Evolutionary conservation across 2,329 filamentous ascomycete genomes (phyloP).

Genomic region (Phyllosticta citribraziliensis): DNA sequence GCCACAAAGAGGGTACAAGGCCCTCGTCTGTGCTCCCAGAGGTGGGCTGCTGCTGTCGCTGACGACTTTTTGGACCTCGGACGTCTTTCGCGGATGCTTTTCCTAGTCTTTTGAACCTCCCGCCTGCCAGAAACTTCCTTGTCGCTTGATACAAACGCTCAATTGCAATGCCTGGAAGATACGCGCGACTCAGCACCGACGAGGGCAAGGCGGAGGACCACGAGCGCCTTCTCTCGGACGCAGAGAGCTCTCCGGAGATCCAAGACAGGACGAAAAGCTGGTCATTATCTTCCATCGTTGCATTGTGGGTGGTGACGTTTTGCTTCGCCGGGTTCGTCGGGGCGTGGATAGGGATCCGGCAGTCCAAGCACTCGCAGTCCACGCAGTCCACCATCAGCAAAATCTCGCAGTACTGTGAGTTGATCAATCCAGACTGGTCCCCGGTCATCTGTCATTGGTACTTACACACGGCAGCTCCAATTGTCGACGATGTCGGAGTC

Average conservation of each 20-base stretch:
- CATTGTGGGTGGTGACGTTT: slow-evolving; percentile 15
- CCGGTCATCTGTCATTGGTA: not conserved
- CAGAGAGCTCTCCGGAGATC: not conserved
- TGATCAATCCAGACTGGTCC: too few species aligned
- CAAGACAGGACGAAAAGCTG: not conserved
- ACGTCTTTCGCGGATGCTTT: not conserved
- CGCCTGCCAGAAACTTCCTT: not conserved
- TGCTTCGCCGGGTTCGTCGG: slow-evolving; percentile 17
- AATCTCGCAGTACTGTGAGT: slow-evolving; percentile 23
- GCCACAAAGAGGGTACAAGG: not conserved
- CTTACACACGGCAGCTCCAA: slow-evolving; percentile 17
- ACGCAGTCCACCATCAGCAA: slow-evolving; percentile 19
- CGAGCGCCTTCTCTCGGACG: slow-evolving; percentile 6
- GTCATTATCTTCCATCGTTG: slow-evolving; percentile 14
- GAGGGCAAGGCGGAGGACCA: not conserved
- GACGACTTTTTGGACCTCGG: not conserved
- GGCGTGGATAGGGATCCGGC: slow-evolving; percentile 14
- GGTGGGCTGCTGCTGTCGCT: not conserved
- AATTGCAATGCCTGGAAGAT: not conserved
- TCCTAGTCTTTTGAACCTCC: not conserved
- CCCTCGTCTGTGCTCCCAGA: not conserved
- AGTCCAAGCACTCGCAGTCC: slow-evolving; percentile 13
- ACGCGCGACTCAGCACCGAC: not conserved
- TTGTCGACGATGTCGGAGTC: slow-evolving; percentile 32
- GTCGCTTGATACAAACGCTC: not conserved